phyloP scores from a whole-genome alignment of 306 rosid species.

The Citrullus amarus region DNA sequence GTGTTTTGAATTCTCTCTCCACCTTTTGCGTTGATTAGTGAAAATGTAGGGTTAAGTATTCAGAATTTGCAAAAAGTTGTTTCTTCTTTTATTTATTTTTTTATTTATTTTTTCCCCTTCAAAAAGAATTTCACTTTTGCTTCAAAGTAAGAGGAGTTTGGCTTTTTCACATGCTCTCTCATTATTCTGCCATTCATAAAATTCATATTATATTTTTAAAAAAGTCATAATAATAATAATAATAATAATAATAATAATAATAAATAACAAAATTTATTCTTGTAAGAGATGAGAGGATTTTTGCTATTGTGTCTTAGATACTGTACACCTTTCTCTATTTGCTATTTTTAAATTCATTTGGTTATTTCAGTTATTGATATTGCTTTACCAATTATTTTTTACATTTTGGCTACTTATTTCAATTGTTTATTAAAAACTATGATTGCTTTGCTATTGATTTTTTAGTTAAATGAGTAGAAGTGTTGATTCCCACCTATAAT shows the following conservation, averaged over 20 bases:
- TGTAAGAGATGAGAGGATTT: not conserved
- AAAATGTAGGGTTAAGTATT: not conserved
- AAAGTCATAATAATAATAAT: not conserved
- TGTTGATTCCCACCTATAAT: too few relatives aligned
- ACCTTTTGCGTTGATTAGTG: not conserved
- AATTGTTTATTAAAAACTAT: not conserved
- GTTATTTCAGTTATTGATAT: not conserved
- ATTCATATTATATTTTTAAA: not conserved
- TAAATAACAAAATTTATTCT: not conserved
- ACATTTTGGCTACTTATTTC: not conserved
- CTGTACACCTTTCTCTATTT: not conserved
- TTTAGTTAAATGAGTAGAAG: too few relatives aligned
- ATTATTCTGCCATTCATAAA: not conserved
- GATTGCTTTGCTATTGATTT: not conserved
- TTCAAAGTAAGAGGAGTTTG: not conserved
- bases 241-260: not conserved
- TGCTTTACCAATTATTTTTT: not conserved
- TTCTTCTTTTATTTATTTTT: not conserved
- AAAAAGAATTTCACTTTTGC: slow-evolving; percentile 3
- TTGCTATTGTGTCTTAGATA: not conserved
- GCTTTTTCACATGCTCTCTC: not conserved
- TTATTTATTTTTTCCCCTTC: not conserved
- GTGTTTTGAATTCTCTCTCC: not conserved
- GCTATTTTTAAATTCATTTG: not conserved
- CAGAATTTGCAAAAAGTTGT: not conserved